A percentile compares a stretch with the other conserved stretches of the same genome.
Evolutionary conservation across 768 basidiomycete genomes (phyloP).

Genomic region (Trametes maxima): DNA sequence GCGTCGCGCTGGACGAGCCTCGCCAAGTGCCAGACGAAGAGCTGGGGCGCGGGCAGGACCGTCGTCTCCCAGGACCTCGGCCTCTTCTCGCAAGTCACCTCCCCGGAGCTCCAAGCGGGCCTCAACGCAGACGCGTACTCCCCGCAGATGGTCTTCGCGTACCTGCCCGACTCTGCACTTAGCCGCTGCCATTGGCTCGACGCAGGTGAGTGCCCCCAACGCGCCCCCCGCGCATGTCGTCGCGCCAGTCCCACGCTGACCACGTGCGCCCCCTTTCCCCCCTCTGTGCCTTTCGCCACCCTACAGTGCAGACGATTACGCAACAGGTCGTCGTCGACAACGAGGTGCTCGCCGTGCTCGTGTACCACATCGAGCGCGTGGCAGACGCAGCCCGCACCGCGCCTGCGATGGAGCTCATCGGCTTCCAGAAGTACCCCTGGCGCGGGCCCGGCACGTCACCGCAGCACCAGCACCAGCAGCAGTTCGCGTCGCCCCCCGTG

Average conservation of each 20-base stretch:
- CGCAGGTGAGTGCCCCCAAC: conserved; percentile 47
- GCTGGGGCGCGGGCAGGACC: conserved; percentile 48
- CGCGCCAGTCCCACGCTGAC: conserved; percentile 31
- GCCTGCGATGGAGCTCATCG: conserved; percentile 64
- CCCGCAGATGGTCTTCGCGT: conserved; percentile 52
- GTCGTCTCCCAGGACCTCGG: conserved; percentile 58
- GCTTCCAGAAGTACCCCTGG: conserved; percentile 46
- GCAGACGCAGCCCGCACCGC: conserved; percentile 41
- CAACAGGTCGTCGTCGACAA: conserved; percentile 74
- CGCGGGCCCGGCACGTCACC: conserved; percentile 27
- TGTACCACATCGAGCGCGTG: conserved; percentile 69
- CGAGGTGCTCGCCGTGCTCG: conserved; percentile 60
- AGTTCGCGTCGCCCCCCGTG: conserved; percentile 31
- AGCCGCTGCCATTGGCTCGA: conserved; percentile 73
- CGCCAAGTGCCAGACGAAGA: conserved; percentile 66
- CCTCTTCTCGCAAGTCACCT: conserved; percentile 41
- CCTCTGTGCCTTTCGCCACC: neutral
- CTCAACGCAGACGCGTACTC: conserved; percentile 37
- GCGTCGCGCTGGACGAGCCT: conserved; percentile 53
- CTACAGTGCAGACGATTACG: conserved; percentile 55
- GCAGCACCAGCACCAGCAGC: conserved; percentile 26
- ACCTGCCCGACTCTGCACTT: conserved; percentile 68
- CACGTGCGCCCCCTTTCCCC: conserved; percentile 28
- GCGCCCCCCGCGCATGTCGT: conserved; percentile 13
- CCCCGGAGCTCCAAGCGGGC: conserved; percentile 34